Conservation (phyloP, 2,329 filamentous ascomycete genomes). For the Monosporascus cannonballus region DNA sequence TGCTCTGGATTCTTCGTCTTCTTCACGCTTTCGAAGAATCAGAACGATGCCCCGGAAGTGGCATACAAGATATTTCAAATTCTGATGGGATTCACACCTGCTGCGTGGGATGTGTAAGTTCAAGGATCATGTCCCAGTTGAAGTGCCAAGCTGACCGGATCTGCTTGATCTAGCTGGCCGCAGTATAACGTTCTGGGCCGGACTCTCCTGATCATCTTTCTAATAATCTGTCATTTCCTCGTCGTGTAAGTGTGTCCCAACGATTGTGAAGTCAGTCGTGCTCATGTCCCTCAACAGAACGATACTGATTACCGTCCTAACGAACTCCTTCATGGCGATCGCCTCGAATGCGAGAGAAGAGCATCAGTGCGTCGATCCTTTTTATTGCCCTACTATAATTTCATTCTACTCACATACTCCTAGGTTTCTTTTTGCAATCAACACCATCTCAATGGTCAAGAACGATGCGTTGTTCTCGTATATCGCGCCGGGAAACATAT, state of each 20-base stretch:
- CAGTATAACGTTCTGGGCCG: slow-evolving; percentile 74
- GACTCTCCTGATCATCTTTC: slow-evolving; percentile 68
- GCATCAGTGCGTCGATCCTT: slow-evolving; percentile 52
- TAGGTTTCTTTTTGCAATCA: slow-evolving; percentile 86
- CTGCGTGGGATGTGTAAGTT: slow-evolving; percentile 80
- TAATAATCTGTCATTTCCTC: slow-evolving; percentile 93
- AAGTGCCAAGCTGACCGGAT: slow-evolving; percentile 8
- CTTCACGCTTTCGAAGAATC: slow-evolving; percentile 73
- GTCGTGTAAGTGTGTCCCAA: slow-evolving; percentile 51
- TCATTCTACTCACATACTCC: slow-evolving; percentile 3
- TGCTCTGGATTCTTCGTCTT: slow-evolving; percentile 96
- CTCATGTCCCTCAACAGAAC: slow-evolving; percentile 44
- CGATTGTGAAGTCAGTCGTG: background rate
- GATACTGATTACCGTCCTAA: slow-evolving; percentile 90
- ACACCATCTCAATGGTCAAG: slow-evolving; percentile 96
- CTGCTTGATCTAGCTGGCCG: slow-evolving; percentile 49
- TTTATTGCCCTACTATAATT: background rate
- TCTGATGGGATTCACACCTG: slow-evolving; percentile 91
- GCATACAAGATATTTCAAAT: slow-evolving; percentile 91
- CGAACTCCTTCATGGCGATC: slow-evolving; percentile 93
- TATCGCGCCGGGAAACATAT: slow-evolving; percentile 82
- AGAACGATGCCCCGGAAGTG: slow-evolving; percentile 65
- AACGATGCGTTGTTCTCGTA: slow-evolving; percentile 96
- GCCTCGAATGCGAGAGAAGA: slow-evolving; percentile 91
- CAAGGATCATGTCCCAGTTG: background rate